phyloP scores from a whole-genome alignment of 2,329 filamentous ascomycete genomes.

The Penicillium sp. region DNA sequence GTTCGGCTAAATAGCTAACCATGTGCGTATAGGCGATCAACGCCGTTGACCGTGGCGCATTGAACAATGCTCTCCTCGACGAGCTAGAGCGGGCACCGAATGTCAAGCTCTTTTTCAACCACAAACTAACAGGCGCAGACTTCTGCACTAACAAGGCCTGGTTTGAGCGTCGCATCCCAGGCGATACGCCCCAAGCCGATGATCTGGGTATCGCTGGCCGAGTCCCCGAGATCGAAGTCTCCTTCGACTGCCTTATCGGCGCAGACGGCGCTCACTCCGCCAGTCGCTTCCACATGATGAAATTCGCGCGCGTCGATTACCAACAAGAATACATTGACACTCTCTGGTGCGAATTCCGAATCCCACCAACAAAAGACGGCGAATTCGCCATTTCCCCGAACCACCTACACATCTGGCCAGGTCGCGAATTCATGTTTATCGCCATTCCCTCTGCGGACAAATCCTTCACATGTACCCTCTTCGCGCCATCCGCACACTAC shows the following conservation, averaged over 20 bases:
- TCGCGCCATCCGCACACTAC: conserved; percentile 74
- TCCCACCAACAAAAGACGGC: conserved; percentile 56
- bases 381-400: conserved; percentile 83
- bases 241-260: conserved; percentile 91
- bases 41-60: conserved; percentile 77
- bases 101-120: conserved; percentile 87
- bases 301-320: conserved; percentile 86
- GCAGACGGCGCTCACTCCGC: conserved; percentile 94
- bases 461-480: conserved; percentile 92
- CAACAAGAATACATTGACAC: conserved; percentile 94
- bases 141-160: conserved; percentile 78
- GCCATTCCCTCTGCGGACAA: conserved; percentile 87
- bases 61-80: conserved; percentile 83
- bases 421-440: conserved; percentile 95
- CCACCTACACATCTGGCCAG: conserved; percentile 97
- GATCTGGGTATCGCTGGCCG: conserved; percentile 43
- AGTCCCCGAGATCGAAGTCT: conserved; percentile 72
- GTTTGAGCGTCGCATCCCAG: conserved; percentile 65
- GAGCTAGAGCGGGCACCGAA: conserved; percentile 81
- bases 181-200: conserved; percentile 30
- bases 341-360: conserved; percentile 93
- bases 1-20: background rate
- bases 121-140: conserved; percentile 89
- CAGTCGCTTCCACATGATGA: conserved; percentile 92
- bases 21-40: conserved; percentile 66